Base-by-base conservation (phyloP, 768 basidiomycete genomes). In the Podaxis rugospora region DNA sequence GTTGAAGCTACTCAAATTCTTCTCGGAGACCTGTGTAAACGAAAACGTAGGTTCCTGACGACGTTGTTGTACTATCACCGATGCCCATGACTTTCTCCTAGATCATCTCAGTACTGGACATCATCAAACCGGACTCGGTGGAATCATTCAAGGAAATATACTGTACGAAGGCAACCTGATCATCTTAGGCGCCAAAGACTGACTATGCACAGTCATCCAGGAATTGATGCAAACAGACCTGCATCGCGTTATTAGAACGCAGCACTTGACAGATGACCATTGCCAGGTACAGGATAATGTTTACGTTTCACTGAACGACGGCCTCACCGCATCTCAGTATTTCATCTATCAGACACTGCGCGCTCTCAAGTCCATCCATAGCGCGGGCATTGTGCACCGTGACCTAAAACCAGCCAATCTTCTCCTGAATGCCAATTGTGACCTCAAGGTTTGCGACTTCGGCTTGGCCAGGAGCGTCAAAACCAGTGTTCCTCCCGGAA, bases 41-140 rank as follows among this genome's bases (percentile, higher is more conserved):
- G 91, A 93, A 74, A 93, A 92, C 68, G 90, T 89, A 69, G 61
- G 80, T 66, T 36, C 13, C 23, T 5, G 36, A 39, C 2, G 18
- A 49, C 21, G n/a, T 35, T 14, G 11, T 49, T 32, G 39, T 49
- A 50, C 27, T 37, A 60, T 32, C 42, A 16, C 46, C 51, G 28
- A 44, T 51, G 39, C 35, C 23, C 28, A 53, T 55, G 64, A 27
- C 54, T 42, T 61, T 51, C 61, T 55, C 46, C 55, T 56, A 96
- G 89, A 95, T 96, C 69, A 92, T 98, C 66, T 90, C 92, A 11
- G 92, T 97, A 68, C 76, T 96, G 64, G 95, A 95, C 70, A 94
- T 95, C 69, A 82, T 92, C 75, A 92, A 90, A 71, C 94, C 94
- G 1, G 72, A 85, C 3, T 83, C 84, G 2, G 70, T 90, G 44